These are phyloP conservation scores for Haberlea rhodopensis DNA, from an alignment of 257 asterid species.

Conservation along the genomic window DNA sequence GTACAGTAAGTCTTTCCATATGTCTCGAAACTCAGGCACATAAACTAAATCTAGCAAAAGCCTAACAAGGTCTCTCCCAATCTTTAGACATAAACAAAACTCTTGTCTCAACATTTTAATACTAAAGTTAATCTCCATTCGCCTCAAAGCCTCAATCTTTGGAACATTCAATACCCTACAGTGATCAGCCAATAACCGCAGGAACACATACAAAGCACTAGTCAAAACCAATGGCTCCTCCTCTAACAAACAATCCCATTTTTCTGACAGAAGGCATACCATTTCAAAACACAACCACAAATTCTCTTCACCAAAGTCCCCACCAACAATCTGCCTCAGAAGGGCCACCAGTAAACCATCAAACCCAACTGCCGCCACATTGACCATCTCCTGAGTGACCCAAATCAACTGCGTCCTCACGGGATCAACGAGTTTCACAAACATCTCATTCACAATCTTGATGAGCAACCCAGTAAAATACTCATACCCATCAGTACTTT, in stretches of 20 bases:
- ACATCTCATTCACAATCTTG: no score
- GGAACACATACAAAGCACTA: no score
- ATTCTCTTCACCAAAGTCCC: no score
- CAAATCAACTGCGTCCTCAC: conserved; percentile 56
- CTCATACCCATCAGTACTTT: conserved; percentile 56
- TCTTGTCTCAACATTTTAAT: no score
- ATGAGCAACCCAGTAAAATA: conserved; percentile 54
- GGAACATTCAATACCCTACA: no score
- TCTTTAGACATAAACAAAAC: no score
- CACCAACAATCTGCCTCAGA: conserved; percentile 71
- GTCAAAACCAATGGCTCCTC: conserved; percentile 55
- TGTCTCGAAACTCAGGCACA: conserved; percentile 56
- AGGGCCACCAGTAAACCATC: conserved; percentile 62
- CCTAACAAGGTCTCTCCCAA: conserved; percentile 79
- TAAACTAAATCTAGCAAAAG: conserved; percentile 76
- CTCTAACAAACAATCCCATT: conserved; percentile 61
- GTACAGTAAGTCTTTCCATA: conserved; percentile 70
- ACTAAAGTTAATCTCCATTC: no score
- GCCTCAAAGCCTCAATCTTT: no score
- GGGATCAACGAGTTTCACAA: conserved; percentile 45
- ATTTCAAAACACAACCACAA: conserved; percentile 68
- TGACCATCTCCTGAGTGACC: conserved; percentile 54
- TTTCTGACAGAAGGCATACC: conserved; percentile 42
- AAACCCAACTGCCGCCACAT: conserved; percentile 56
- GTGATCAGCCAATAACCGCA: no score